Conservation (phyloP, 2,329 filamentous ascomycete species). For the Coniosporium tulheliwenetii region DNA sequence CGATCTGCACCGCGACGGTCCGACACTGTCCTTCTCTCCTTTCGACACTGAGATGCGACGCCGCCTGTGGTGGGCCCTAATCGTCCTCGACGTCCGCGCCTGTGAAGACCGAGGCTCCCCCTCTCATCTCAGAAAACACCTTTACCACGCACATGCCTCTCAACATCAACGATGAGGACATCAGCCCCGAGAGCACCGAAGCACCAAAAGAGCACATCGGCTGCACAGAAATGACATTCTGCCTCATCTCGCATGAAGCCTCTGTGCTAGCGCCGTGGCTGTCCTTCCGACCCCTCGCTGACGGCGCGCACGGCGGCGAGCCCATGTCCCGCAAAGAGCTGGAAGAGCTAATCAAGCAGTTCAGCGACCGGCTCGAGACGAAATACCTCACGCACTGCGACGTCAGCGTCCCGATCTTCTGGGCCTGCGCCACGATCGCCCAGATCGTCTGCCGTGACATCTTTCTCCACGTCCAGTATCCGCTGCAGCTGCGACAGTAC, state of each 20-base stretch:
- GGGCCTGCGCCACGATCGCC: background rate
- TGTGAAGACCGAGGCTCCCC: slow-evolving; percentile 14
- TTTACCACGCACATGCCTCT: slow-evolving; percentile 11
- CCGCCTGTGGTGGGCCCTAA: slow-evolving; percentile 14
- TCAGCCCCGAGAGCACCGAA: slow-evolving; percentile 3
- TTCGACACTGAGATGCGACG: slow-evolving; percentile 15
- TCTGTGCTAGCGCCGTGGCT: background rate
- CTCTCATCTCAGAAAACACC: slow-evolving; percentile 9
- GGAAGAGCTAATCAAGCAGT: background rate
- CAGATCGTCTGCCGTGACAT: background rate
- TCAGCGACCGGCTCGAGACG: background rate
- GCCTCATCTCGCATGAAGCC: slow-evolving; percentile 1
- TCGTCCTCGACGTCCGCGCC: slow-evolving; percentile 14
- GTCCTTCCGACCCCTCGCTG: background rate
- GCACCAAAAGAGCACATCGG: slow-evolving; percentile 3
- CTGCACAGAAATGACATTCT: slow-evolving; percentile 15
- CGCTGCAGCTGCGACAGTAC: background rate
- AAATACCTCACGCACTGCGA: background rate
- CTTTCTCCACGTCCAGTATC: background rate
- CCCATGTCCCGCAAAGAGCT: background rate
- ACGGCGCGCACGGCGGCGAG: background rate
- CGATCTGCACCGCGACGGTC: slow-evolving; percentile 12
- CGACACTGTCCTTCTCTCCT: slow-evolving; percentile 4
- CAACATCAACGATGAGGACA: slow-evolving; percentile 16
- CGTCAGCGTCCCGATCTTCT: background rate